Evolutionary conservation across 805 yeast species (phyloP).

Genomic region (Kodamaea hsintzibuensis): DNA sequence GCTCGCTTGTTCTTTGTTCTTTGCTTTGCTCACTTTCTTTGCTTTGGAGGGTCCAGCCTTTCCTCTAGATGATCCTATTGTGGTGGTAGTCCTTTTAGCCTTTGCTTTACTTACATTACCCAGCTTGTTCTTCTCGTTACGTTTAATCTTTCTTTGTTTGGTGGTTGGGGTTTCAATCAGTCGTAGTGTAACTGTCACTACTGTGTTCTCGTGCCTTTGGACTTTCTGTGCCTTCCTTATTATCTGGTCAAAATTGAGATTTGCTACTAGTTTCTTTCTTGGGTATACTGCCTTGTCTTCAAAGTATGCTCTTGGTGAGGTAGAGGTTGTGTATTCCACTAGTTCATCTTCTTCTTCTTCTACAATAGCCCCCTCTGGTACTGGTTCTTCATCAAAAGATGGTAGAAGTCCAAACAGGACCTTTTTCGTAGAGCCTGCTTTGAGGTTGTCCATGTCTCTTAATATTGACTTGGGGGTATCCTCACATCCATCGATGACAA

Average conservation of each 20-base stretch:
- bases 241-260: constrained; percentile 30
- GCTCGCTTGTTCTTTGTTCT: background rate
- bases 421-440: background rate
- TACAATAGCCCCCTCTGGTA: constrained; percentile 7
- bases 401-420: constrained; percentile 17
- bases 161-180: background rate
- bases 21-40: background rate
- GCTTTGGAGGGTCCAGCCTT: background rate
- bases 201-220: background rate
- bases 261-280: constrained; percentile 30
- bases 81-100: background rate
- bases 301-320: constrained; percentile 29
- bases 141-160: background rate
- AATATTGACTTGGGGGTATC: constrained; percentile 1
- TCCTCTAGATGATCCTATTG: background rate
- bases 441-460: background rate
- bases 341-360: constrained; percentile 8
- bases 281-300: constrained; percentile 22
- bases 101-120: background rate
- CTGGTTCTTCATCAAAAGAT: constrained; percentile 17
- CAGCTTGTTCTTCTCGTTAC: background rate
- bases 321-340: constrained; percentile 24
- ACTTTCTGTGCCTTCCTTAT: constrained; percentile 19
- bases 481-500: constrained; percentile 27
- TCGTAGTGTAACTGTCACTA: background rate